Base-by-base conservation (phyloP, 2,329 filamentous ascomycete genomes). In the Monosporascus sp. region DNA sequence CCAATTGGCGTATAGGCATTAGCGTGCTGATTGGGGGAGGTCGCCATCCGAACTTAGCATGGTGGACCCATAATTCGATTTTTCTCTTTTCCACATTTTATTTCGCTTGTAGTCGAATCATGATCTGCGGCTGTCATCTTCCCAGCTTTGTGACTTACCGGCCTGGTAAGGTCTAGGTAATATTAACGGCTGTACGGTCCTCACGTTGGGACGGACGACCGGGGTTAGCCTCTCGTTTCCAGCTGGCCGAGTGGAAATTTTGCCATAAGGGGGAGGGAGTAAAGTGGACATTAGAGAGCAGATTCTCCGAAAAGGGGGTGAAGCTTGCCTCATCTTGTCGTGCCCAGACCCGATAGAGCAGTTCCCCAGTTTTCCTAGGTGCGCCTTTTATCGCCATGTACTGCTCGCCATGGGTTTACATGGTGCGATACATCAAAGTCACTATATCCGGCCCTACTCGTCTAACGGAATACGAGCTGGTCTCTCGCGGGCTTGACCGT, bases 51-150 rank as follows among this genome's bases (percentile, higher is more conserved):
- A 17, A 27, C 19, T 24, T 43, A 22, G 52, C 37, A 49, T 35
- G 11, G 31, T 35, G 14, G 55, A 41, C 44, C 56, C 54, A 54
- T 45, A 52, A 51, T 56, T 54, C 48, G 46, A 49, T 44, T 48
- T 43, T 48, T 44, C 44, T 49, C 41, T 16, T 16, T 46, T 27
- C 26, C 24, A 22, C 22, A 46, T 3, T 14, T 52, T 52, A 48
- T 52, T 52, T 52, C 24, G 37, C 37, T 47, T 31, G 48, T 24
- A 46, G 46, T 37, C 51, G 49, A 50, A 52, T 56, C 55, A 52
- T 19, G 52, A 45, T 43, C 51, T 38, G 11, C n/a, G 37, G 22
- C 16, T 31, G n/a, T 24, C 24, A 16, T 26, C 43, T 31, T 27
- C 24, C 43, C 22, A n/a, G 22, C 5, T 11, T 17, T 26, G 41